These are phyloP conservation scores for Thelonectria olida DNA, from an alignment of 2,329 filamentous ascomycete species.

Conservation along the genomic window DNA sequence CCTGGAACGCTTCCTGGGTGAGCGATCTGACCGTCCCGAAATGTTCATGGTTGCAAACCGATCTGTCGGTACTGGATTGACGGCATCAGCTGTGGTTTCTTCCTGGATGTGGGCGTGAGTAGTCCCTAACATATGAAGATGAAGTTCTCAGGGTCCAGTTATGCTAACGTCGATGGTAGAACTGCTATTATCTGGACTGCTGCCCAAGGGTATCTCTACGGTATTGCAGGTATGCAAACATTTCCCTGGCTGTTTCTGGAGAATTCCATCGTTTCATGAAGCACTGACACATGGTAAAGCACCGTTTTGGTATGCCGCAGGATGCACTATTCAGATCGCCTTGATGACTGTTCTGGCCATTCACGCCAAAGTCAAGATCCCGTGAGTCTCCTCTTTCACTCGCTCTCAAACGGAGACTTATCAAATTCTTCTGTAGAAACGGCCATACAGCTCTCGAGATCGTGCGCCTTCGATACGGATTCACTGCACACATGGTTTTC, in stretches of 20 bases:
- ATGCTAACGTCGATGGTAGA: neutral
- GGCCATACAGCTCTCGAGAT: conserved; percentile 18
- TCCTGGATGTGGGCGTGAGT: conserved; percentile 22
- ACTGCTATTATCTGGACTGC: conserved; percentile 22
- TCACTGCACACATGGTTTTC: conserved; percentile 17
- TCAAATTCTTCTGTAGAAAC: neutral
- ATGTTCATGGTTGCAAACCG: conserved; percentile 24
- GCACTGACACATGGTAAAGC: neutral
- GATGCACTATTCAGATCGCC: conserved; percentile 21
- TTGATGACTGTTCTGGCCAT: conserved; percentile 20
- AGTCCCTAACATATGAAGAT: neutral
- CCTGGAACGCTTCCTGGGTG: conserved; percentile 5
- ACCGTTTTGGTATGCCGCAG: conserved; percentile 21
- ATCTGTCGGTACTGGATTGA: conserved; percentile 15
- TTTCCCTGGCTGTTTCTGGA: neutral
- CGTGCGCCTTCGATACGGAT: conserved; percentile 17
- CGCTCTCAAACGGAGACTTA: neutral
- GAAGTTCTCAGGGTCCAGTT: too few relatives aligned
- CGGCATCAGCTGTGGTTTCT: conserved; percentile 12
- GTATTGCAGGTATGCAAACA: conserved; percentile 7
- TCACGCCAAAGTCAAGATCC: conserved; percentile 20
- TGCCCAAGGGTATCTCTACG: conserved; percentile 13
- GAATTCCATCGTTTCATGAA: neutral
- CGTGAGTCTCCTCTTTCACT: neutral
- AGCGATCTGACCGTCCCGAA: conserved; percentile 13